These are phyloP conservation scores for Penicillium thymicola DNA, from an alignment of 2,329 filamentous ascomycete genomes.

Conservation along the genomic window DNA sequence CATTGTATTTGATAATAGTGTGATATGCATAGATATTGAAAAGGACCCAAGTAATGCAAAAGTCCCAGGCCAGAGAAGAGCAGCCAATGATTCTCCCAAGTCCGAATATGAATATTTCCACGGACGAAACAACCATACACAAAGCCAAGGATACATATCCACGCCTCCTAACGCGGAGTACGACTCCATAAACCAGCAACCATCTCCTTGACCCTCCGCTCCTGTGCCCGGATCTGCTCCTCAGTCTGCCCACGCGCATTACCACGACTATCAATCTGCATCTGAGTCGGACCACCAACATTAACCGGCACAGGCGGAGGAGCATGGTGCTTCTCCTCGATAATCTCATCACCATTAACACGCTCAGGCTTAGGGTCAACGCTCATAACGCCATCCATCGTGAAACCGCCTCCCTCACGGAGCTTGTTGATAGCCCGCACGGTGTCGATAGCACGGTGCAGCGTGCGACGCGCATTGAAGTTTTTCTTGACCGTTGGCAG, in stretches of 20 bases:
- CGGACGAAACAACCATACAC: background rate
- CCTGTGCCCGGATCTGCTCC: slow-evolving; percentile 59
- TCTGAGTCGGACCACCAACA: slow-evolving; percentile 22
- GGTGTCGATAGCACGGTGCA: slow-evolving; percentile 66
- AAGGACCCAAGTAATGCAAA: background rate
- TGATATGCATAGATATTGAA: background rate
- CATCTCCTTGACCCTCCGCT: slow-evolving; percentile 57
- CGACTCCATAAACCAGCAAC: slow-evolving; percentile 56
- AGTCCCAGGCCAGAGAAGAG: background rate
- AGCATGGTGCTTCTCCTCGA: slow-evolving; percentile 34
- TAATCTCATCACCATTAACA: slow-evolving; percentile 44
- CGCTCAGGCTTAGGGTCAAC: slow-evolving; percentile 53
- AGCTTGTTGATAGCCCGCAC: slow-evolving; percentile 67
- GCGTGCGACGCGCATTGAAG: slow-evolving; percentile 63
- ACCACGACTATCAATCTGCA: slow-evolving; percentile 58
- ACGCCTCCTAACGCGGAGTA: slow-evolving; percentile 22
- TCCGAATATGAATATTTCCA: background rate
- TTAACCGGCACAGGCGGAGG: slow-evolving; percentile 9
- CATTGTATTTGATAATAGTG: background rate
- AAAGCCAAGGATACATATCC: background rate
- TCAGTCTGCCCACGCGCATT: slow-evolving; percentile 61
- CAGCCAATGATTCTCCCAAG: background rate
- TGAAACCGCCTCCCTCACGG: slow-evolving; percentile 58
- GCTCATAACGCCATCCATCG: slow-evolving; percentile 61
- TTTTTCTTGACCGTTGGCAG: slow-evolving; percentile 67